Percentiles rank a stretch among this genome's conserved stretches.
phyloP scores from a whole-genome alignment of 345 rosid species.

The Bretschneidera sinensis region DNA sequence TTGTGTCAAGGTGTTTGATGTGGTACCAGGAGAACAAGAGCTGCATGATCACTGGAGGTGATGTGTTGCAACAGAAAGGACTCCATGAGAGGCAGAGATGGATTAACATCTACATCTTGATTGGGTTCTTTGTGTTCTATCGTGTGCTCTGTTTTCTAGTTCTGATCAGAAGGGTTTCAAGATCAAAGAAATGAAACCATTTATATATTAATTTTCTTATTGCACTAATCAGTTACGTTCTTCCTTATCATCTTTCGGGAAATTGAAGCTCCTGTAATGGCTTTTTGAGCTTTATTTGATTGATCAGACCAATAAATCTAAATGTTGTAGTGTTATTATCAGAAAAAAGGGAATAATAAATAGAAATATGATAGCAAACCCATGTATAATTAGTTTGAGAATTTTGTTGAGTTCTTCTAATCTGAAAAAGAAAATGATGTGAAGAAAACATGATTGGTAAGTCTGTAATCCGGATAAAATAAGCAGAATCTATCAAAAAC shows the following conservation, averaged over 20 bases:
- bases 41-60: constrained; percentile 68
- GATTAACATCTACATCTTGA: constrained; percentile 63
- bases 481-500: no score
- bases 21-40: constrained; percentile 50
- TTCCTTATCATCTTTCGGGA: not conserved
- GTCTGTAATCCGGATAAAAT: no score
- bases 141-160: constrained; percentile 71
- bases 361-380: not conserved
- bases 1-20: constrained; percentile 47
- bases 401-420: not conserved
- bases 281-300: constrained; percentile 3
- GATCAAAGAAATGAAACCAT: constrained; percentile 52
- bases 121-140: constrained; percentile 82
- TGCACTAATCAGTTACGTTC: not conserved
- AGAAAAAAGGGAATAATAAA: no score
- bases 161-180: constrained; percentile 70
- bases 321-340: no score
- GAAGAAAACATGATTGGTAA: no score
- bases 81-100: constrained; percentile 61
- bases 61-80: constrained; percentile 65
- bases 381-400: not conserved
- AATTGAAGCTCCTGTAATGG: constrained; percentile 3
- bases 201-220: no score
- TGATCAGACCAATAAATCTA: constrained; percentile 3
- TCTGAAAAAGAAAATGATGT: no score